Base-by-base conservation (phyloP, 768 basidiomycete species). In the Mycena albidolilacea region DNA sequence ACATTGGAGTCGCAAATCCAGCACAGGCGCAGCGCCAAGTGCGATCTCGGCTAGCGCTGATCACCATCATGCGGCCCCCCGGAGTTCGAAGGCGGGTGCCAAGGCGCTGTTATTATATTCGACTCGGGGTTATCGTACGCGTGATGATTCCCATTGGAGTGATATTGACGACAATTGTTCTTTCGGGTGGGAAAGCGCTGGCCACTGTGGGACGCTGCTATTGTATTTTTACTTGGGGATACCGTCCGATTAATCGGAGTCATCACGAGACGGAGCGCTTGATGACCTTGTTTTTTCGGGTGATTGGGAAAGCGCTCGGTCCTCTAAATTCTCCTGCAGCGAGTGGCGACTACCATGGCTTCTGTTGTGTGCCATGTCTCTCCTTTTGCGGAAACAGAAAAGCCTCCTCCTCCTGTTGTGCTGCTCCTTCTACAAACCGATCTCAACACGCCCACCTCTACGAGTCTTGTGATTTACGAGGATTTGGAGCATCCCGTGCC, bases 301-400 rank as follows among this genome's bases (percentile, higher is more conserved):
- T 43, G 41, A 12, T 43, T 43, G 30, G 1, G 30, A 30, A 30
- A 43, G 41, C 41, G 41, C 41, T 43, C 10, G 41, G 41, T 43
- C 10, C 30, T 43, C 10, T 59, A 69, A 69, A 50, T 64, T 70
- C 9, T 46, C 62, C 37, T 59, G 69, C 55, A 17, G 60, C 39
- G 35, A 70, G 52, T 62, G 59, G 54, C 59, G 69, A 58, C 55
- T 55, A 12, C 64, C 63, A 70, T 70, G 69, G 69, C 57, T 60
- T 35, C 38, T 52, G 50, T 46, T 43, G 52, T 55, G 37, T 59
- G 48, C 59, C 15, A 46, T 54, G 37, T n/a, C 64, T 69, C 59
- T 65, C 72, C 67, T 57, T 72, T 74, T 64, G 72, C 64, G 41
- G 64, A 62, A 62, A 30, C 64, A 38, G 73, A 69, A 30, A 35